A percentile compares a stretch with the other conserved stretches of the same genome.
phyloP scores from a whole-genome alignment of 192 early-diverging fungal species.

The Entomortierella beljakovae region DNA sequence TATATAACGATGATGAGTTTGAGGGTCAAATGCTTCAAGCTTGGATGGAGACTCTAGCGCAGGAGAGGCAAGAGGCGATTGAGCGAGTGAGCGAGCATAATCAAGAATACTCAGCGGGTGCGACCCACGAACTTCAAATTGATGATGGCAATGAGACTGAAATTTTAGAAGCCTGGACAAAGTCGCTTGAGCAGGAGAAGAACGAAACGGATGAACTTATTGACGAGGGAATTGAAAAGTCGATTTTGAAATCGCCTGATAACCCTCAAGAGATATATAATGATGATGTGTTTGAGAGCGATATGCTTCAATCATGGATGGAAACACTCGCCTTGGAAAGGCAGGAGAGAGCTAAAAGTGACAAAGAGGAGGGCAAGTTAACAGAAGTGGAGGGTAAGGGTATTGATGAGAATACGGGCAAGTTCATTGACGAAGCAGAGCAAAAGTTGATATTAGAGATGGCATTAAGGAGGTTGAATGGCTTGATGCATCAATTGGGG shows the following conservation, averaged over 20 bases:
- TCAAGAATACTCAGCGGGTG: neutral
- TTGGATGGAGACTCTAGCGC: slow-evolving; percentile 50
- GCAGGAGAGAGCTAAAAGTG: slow-evolving; percentile 29
- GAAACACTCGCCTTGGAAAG: slow-evolving; percentile 41
- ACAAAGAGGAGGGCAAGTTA: neutral
- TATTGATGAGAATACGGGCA: neutral
- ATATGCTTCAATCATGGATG: slow-evolving; percentile 50
- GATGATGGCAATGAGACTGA: neutral
- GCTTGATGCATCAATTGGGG: slow-evolving; percentile 38
- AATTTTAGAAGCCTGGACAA: neutral
- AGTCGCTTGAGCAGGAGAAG: neutral
- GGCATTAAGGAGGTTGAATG: slow-evolving; percentile 27
- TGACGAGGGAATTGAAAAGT: neutral
- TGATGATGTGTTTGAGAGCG: slow-evolving; percentile 48
- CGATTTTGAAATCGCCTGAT: neutral
- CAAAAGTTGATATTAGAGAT: slow-evolving; percentile 13
- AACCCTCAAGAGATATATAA: slow-evolving; percentile 13
- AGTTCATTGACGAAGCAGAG: neutral
- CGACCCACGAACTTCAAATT: neutral
- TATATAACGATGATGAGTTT: slow-evolving; percentile 48
- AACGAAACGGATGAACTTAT: neutral
- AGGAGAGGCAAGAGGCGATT: slow-evolving; percentile 38
- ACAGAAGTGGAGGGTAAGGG: neutral
- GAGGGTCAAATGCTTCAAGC: slow-evolving; percentile 48
- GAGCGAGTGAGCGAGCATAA: slow-evolving; percentile 5